Conservation (phyloP, 768 basidiomycete genomes). For the Suillus discolor region DNA sequence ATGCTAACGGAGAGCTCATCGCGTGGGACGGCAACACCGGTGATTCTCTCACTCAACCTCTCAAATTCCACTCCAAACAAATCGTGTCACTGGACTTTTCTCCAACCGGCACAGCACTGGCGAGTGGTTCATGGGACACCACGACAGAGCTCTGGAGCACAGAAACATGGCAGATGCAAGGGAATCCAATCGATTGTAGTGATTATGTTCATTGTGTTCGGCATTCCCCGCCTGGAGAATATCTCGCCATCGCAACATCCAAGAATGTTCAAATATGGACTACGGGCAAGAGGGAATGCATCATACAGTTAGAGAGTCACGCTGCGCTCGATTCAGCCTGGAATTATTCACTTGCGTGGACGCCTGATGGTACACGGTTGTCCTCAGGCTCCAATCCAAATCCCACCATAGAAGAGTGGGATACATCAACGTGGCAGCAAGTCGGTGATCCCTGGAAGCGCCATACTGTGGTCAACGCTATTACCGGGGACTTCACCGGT, state of each 20-base stretch:
- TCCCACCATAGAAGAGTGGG: background rate
- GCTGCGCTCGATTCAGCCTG: too few species aligned
- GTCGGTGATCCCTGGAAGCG: too few species aligned
- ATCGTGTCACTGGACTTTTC: background rate
- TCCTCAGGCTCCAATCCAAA: background rate
- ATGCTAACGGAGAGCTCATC: background rate
- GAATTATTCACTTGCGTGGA: background rate
- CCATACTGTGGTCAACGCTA: too few species aligned
- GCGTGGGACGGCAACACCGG: background rate
- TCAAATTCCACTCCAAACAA: background rate
- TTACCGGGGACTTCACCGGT: background rate
- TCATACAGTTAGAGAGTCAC: background rate
- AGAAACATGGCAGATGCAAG: background rate
- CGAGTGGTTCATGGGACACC: too few species aligned
- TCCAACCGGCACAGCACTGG: background rate
- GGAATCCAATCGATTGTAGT: background rate
- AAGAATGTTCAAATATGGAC: background rate
- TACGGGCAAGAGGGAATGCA: background rate
- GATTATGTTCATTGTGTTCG: background rate
- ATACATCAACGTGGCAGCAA: too few species aligned
- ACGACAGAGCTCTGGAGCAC: background rate
- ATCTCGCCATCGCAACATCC: background rate
- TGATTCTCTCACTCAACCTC: background rate
- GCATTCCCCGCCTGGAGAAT: background rate
- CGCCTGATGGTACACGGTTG: background rate